Conservation (phyloP, 805 yeast species). For the Candida parachauliodes region DNA sequence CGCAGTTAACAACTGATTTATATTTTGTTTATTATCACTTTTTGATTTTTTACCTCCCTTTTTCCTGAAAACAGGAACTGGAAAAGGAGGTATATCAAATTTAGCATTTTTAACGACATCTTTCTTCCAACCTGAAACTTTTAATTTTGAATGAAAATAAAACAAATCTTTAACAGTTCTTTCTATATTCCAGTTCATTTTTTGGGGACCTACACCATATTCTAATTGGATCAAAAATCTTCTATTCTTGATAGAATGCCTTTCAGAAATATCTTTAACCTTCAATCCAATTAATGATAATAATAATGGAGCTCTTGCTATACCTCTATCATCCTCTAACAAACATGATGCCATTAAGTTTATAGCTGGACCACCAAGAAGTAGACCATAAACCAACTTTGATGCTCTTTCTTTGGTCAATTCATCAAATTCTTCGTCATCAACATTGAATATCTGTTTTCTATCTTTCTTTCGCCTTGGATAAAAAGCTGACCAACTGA, state of each 20-base stretch:
- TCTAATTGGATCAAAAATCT: slow-evolving; percentile 71
- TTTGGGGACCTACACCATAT: slow-evolving; percentile 80
- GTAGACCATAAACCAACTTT: slow-evolving; percentile 38
- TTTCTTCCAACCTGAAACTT: slow-evolving; percentile 40
- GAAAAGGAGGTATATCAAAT: slow-evolving; percentile 44
- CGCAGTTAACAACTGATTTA: slow-evolving; percentile 1
- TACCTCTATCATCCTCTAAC: slow-evolving; percentile 70
- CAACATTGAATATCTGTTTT: slow-evolving; percentile 15
- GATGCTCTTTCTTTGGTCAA: slow-evolving; percentile 35
- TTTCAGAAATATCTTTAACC: slow-evolving; percentile 49
- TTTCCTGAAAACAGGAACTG: slow-evolving; percentile 34
- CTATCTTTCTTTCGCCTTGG: slow-evolving; percentile 18
- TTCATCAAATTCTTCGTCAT: slow-evolving; percentile 17
- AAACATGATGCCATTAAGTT: slow-evolving; percentile 72
- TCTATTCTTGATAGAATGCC: slow-evolving; percentile 34
- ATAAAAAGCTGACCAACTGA: slow-evolving; percentile 13
- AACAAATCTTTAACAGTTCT: slow-evolving; percentile 70
- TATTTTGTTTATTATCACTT: background rate
- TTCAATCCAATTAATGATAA: slow-evolving; percentile 68
- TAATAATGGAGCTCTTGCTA: slow-evolving; percentile 77
- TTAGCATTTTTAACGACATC: slow-evolving; percentile 30
- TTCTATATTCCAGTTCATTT: slow-evolving; percentile 76
- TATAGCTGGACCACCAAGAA: slow-evolving; percentile 71
- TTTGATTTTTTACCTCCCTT: slow-evolving; percentile 1
- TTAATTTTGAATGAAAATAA: slow-evolving; percentile 66